Conservation (phyloP, 1,139 yeast species). For the Suhomyces terraborum region DNA sequence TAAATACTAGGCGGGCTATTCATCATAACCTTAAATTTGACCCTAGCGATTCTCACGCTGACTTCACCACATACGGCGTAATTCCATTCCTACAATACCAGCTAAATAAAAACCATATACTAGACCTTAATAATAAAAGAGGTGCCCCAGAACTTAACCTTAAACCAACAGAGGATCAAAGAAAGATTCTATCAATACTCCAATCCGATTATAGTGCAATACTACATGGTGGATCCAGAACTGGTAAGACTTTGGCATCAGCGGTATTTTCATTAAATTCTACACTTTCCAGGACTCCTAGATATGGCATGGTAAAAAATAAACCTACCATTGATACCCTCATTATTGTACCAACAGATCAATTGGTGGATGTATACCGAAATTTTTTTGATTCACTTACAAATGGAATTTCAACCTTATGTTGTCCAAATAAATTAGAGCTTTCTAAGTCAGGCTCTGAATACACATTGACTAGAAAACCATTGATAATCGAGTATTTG, state of each 20-base stretch:
- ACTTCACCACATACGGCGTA: slow-evolving; percentile 29
- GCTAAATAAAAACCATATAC: slow-evolving; percentile 21
- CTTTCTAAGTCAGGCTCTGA: slow-evolving; percentile 10
- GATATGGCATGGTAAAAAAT: slow-evolving; percentile 18
- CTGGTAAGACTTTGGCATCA: slow-evolving; percentile 33
- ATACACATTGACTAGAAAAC: slow-evolving; percentile 23
- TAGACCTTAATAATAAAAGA: slow-evolving; percentile 3
- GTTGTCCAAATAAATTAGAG: slow-evolving; percentile 28
- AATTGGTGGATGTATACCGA: slow-evolving; percentile 25
- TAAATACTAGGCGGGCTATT: not conserved
- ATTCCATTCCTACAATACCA: slow-evolving; percentile 33
- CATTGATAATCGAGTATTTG: slow-evolving; percentile 24
- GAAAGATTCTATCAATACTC: slow-evolving; percentile 23
- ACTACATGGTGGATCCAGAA: slow-evolving; percentile 20
- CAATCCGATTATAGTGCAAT: slow-evolving; percentile 24
- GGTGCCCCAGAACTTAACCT: slow-evolving; percentile 19
- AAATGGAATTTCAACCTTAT: slow-evolving; percentile 23
- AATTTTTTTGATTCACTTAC: slow-evolving; percentile 18
- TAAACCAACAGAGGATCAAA: slow-evolving; percentile 29
- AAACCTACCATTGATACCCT: slow-evolving; percentile 22
- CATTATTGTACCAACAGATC: slow-evolving; percentile 33
- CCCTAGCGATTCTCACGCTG: slow-evolving; percentile 18
- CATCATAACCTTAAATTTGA: slow-evolving; percentile 17
- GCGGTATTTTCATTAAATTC: slow-evolving; percentile 27
- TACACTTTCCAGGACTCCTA: slow-evolving; percentile 26